Base-by-base conservation (phyloP, 192 early-diverging fungal species). In the Entomortierella beljakovae region DNA sequence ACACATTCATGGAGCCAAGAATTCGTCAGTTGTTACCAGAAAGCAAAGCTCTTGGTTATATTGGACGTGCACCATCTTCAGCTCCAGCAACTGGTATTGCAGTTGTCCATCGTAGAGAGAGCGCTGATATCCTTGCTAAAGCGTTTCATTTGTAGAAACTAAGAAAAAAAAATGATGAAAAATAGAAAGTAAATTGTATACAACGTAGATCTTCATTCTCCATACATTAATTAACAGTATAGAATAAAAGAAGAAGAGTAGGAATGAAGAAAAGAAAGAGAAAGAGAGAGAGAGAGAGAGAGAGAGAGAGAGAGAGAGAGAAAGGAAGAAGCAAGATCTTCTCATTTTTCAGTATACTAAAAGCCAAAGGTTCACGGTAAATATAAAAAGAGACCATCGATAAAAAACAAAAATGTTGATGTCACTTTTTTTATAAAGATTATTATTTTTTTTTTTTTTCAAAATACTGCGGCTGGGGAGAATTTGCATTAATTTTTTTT, bases 1-100 rank as follows among this genome's bases (percentile, higher is more conserved):
- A 92, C 73, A 82, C 92, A 2, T 99, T 94, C 87, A 89, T 97
- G 64, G 91, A 87, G 67, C 97, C 95, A 28, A 86, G 97, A 48
- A 80, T 98, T 61, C 84, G 87, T 65, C 90, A 92, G 38, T 55
- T 97, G 31, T 58, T 98, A 26, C 93, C 95, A 40, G 51, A 64
- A 28, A 68, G 66, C 9, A 46, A 64, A 31, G 34, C 70, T 22
- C 57, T 94, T 22, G 62, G 74, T 32, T 97, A 95, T 74, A 84
- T 95, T 72, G 94, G 95, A 37, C 84, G 95, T 23, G 76, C 53
- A 5, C 81, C 93, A 1, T 84, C 90, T 8, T 91, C 94, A 26
- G 93, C 94, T 0, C 94, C 95, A 13, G 96, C 94, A 1, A 92
- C 90, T 6, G 94, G 94, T 23, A 88, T 95, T 62, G 85, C 89